Evolutionary conservation across 257 asterid genomes (phyloP).

Genomic region (Ilex aquifolium): DNA sequence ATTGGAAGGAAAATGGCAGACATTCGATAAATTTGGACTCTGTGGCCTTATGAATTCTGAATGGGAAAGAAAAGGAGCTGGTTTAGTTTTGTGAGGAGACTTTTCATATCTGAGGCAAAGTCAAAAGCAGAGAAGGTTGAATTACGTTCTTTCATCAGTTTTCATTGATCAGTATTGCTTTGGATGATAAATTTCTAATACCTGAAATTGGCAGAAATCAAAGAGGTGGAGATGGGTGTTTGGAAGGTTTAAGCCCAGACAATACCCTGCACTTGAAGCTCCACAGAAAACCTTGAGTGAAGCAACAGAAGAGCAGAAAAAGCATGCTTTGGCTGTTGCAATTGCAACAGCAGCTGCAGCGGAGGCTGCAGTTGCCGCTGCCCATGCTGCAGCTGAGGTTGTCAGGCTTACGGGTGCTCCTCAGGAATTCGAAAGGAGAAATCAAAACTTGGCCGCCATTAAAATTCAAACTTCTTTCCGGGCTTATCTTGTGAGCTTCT

Average conservation of each 20-base stretch:
- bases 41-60: constrained; percentile 10
- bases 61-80: constrained; percentile 77
- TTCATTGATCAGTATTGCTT: constrained; percentile 6
- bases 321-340: constrained; percentile 65
- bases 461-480: constrained; percentile 69
- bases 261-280: constrained; percentile 47
- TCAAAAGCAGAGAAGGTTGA: constrained; percentile 47
- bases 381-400: constrained; percentile 87
- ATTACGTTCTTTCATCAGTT: background rate
- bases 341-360: constrained; percentile 87
- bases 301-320: constrained; percentile 67
- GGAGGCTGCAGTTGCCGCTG: constrained; percentile 85
- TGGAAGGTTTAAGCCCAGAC: constrained; percentile 38
- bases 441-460: constrained; percentile 32
- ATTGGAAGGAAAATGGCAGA: constrained; percentile 5
- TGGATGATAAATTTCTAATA: background rate
- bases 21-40: constrained; percentile 6
- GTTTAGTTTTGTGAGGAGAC: constrained; percentile 62
- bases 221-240: constrained; percentile 58
- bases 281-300: constrained; percentile 41
- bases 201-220: constrained; percentile 32
- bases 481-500: constrained; percentile 62
- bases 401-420: constrained; percentile 63
- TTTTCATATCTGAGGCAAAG: constrained; percentile 52
- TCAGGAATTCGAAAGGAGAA: constrained; percentile 19